Evolutionary conservation across 208 protist genomes (phyloP).

Genomic region (Naegleria lovaniensis): DNA sequence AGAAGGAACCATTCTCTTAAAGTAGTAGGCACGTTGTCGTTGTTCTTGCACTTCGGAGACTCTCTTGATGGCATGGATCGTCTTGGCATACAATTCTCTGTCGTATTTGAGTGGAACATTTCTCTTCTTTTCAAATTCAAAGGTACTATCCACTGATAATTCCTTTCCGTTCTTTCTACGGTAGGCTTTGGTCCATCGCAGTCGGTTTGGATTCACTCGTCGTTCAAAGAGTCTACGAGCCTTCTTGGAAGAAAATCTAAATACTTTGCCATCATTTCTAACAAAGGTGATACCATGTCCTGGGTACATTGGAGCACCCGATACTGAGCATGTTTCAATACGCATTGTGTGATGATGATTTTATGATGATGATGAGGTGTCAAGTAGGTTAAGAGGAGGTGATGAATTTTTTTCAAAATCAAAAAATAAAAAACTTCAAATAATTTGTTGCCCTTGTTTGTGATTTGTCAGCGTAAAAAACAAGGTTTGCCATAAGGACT

Average conservation of each 20-base stretch:
- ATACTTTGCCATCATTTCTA: constrained; percentile 94
- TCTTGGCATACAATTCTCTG: constrained; percentile 88
- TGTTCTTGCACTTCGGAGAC: constrained; percentile 89
- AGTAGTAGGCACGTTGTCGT: constrained; percentile 84
- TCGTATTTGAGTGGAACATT: constrained; percentile 98
- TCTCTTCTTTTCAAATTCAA: constrained; percentile 96
- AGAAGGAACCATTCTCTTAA: constrained; percentile 69
- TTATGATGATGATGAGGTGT: background rate
- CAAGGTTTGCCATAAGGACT: no score
- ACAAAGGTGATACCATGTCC: constrained; percentile 98
- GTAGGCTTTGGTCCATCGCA: constrained; percentile 98
- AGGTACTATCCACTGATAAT: constrained; percentile 91
- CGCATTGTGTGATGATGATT: constrained; percentile 69
- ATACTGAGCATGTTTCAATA: constrained; percentile 97
- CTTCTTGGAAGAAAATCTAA: constrained; percentile 96
- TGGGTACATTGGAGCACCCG: constrained; percentile 90
- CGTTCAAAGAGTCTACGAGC: constrained; percentile 98
- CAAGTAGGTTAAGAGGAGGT: background rate
- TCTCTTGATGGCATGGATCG: constrained; percentile 91
- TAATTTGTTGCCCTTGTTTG: background rate
- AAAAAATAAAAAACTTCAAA: background rate
- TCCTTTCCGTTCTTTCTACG: constrained; percentile 94
- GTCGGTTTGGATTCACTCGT: constrained; percentile 98
- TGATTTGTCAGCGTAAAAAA: no score
- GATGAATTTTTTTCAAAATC: background rate